These are phyloP conservation scores for Diplodia intermedia DNA, from an alignment of 2,329 filamentous ascomycete genomes.

Conservation along the genomic window DNA sequence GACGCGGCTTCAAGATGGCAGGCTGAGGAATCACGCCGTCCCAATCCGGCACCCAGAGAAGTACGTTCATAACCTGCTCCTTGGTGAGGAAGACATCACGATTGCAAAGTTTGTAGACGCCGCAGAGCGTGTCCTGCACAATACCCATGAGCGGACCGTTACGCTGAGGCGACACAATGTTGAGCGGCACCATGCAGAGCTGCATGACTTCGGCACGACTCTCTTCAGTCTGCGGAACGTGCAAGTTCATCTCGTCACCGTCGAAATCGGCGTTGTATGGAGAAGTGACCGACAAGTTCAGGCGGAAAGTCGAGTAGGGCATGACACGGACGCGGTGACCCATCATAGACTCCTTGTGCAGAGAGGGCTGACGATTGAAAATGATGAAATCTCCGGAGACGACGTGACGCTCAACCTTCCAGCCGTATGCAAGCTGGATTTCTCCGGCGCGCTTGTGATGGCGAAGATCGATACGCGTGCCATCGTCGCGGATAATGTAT, in stretches of 20 bases:
- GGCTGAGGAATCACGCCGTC: constrained; percentile 92
- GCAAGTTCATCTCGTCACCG: constrained; percentile 99
- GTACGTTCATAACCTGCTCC: constrained; percentile 92
- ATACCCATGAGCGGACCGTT: constrained; percentile 99
- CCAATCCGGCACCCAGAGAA: constrained; percentile 98
- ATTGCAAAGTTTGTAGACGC: constrained; percentile 95
- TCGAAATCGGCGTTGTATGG: constrained; percentile 99
- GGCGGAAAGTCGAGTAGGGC: constrained; percentile 97
- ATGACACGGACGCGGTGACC: constrained; percentile 96
- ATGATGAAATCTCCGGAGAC: constrained; percentile 97
- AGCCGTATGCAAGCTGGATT: constrained; percentile 90
- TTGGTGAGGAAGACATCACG: constrained; percentile 90
- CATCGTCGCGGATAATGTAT: constrained; percentile 93
- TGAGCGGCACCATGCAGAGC: constrained; percentile 95
- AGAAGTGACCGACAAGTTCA: constrained; percentile 96
- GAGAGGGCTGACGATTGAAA: constrained; percentile 98
- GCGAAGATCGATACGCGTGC: constrained; percentile 91
- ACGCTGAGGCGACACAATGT: constrained; percentile 97
- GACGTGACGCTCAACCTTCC: constrained; percentile 98
- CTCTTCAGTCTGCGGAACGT: constrained; percentile 97
- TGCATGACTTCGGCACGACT: constrained; percentile 93
- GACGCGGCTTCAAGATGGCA: constrained; percentile 90
- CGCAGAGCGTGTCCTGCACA: constrained; percentile 95
- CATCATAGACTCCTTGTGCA: constrained; percentile 99
- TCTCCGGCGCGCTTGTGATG: constrained; percentile 89